Percentiles rank a stretch among this genome's conserved stretches.
Conservation (phyloP, 2,329 filamentous ascomycete genomes). For the Aspergillus japonicus region DNA sequence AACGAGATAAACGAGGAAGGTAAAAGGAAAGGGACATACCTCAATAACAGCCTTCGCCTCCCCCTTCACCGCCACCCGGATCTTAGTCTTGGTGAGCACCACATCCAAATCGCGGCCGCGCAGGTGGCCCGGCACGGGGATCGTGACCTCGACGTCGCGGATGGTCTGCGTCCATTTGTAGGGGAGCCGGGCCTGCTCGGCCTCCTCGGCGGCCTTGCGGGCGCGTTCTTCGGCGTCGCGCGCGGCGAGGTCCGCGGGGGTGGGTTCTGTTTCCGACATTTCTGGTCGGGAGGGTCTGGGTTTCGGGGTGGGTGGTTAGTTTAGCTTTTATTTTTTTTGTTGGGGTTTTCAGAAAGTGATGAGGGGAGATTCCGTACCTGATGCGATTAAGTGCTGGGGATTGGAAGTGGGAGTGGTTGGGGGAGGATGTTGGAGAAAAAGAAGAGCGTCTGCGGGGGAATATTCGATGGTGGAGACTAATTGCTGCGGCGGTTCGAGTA, state of each 20-base stretch:
- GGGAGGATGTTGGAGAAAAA: background rate
- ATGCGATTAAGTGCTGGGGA: background rate
- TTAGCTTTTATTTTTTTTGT: no score
- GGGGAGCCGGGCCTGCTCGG: slow-evolving; percentile 85
- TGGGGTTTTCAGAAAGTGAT: no score
- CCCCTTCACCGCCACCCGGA: slow-evolving; percentile 83
- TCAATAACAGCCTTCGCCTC: slow-evolving; percentile 80
- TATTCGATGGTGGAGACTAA: background rate
- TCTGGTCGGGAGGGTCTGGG: no score
- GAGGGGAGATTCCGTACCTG: no score
- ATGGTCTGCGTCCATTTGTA: slow-evolving; percentile 99
- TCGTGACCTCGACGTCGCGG: slow-evolving; percentile 75
- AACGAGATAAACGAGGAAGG: background rate
- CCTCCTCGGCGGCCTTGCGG: slow-evolving; percentile 68
- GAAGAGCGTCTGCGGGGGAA: background rate
- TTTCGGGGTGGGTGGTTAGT: no score
- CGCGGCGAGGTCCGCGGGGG: slow-evolving; percentile 42
- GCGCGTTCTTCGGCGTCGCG: slow-evolving; percentile 57
- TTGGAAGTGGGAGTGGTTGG: background rate
- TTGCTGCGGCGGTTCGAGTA: background rate
- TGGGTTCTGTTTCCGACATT: slow-evolving; percentile 35
- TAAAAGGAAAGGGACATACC: slow-evolving; percentile 46
- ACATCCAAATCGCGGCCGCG: slow-evolving; percentile 83
- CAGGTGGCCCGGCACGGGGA: slow-evolving; percentile 75
- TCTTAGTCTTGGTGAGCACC: slow-evolving; percentile 72